phyloP scores from a whole-genome alignment of 2,329 filamentous ascomycete genomes.

The Penicillium sp. region DNA sequence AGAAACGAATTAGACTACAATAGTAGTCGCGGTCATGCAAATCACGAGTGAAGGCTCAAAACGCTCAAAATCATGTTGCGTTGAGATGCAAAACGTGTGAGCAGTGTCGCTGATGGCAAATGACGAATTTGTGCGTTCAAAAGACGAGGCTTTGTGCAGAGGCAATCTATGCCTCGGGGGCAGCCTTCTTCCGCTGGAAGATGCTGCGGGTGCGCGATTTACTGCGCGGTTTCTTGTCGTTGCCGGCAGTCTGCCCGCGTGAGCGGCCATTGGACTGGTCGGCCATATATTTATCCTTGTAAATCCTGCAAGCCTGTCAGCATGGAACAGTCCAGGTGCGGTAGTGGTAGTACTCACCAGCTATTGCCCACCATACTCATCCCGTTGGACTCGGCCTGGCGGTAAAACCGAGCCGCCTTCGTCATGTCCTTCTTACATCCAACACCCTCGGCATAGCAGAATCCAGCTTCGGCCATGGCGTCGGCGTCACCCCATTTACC shows the following conservation, averaged over 20 bases:
- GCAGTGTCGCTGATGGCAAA: slow-evolving; percentile 5
- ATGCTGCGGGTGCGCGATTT: slow-evolving; percentile 71
- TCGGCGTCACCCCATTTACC: slow-evolving; percentile 93
- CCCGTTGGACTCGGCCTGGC: slow-evolving; percentile 82
- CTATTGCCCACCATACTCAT: slow-evolving; percentile 98
- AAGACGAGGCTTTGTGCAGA: slow-evolving; percentile 5
- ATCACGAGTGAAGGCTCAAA: slow-evolving; percentile 9
- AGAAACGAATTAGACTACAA: slow-evolving; percentile 10
- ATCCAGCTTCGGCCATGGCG: slow-evolving; percentile 87
- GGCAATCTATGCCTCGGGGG: slow-evolving; percentile 23
- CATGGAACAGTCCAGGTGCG: background rate
- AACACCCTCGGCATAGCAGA: slow-evolving; percentile 89
- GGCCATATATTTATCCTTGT: slow-evolving; percentile 85
- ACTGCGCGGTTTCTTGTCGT: slow-evolving; percentile 62
- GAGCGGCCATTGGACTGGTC: slow-evolving; percentile 48
- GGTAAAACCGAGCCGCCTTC: slow-evolving; percentile 86
- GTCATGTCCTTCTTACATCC: slow-evolving; percentile 95
- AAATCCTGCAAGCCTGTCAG: slow-evolving; percentile 60
- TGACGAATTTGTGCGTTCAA: background rate
- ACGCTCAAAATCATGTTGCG: slow-evolving; percentile 19
- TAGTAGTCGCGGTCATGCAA: slow-evolving; percentile 6
- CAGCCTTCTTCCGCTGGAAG: slow-evolving; percentile 58
- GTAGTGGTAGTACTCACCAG: slow-evolving; percentile 61
- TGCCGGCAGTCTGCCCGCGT: slow-evolving; percentile 36
- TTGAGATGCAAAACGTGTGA: slow-evolving; percentile 16